Evolutionary conservation across 192 early-diverging fungal species (phyloP).

Genomic region (Kappamyces sp.): DNA sequence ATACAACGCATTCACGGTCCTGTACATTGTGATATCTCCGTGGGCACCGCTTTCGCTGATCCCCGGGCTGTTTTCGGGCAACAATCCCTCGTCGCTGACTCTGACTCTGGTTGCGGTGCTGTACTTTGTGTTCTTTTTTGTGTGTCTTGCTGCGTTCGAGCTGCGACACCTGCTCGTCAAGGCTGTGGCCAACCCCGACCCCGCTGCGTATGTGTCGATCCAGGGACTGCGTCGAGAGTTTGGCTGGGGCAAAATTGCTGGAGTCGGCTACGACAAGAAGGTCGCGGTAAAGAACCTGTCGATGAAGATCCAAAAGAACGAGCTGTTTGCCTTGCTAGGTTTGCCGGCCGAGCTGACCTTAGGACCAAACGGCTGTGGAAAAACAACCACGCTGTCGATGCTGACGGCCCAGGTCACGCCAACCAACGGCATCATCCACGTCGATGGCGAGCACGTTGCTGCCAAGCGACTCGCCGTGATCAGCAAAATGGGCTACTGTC

Average conservation of each 20-base stretch:
- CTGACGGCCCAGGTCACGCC: conserved; percentile 7
- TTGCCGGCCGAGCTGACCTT: background rate
- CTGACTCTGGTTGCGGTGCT: background rate
- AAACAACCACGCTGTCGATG: conserved; percentile 13
- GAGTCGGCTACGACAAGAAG: background rate
- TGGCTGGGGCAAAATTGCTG: background rate
- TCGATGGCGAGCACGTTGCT: background rate
- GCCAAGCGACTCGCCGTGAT: background rate
- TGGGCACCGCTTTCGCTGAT: too few relatives aligned
- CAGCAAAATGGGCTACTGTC: conserved; percentile 12
- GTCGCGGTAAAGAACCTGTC: conserved; percentile 1
- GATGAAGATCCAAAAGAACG: conserved; percentile 7
- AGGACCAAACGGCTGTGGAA: conserved; percentile 13
- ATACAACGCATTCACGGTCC: background rate
- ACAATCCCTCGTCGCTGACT: too few relatives aligned
- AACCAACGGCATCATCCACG: conserved; percentile 1
- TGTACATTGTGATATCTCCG: background rate
- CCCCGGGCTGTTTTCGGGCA: too few relatives aligned
- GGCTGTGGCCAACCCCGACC: background rate
- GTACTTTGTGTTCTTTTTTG: background rate
- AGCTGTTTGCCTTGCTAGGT: background rate
- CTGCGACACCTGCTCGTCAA: conserved; percentile 1
- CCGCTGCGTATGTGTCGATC: background rate
- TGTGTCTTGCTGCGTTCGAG: background rate
- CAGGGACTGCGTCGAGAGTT: background rate